A percentile compares a stretch with the other conserved stretches of the same genome.
Conservation (phyloP, 148 eudicot genomes). For the Agrostemma githago region DNA sequence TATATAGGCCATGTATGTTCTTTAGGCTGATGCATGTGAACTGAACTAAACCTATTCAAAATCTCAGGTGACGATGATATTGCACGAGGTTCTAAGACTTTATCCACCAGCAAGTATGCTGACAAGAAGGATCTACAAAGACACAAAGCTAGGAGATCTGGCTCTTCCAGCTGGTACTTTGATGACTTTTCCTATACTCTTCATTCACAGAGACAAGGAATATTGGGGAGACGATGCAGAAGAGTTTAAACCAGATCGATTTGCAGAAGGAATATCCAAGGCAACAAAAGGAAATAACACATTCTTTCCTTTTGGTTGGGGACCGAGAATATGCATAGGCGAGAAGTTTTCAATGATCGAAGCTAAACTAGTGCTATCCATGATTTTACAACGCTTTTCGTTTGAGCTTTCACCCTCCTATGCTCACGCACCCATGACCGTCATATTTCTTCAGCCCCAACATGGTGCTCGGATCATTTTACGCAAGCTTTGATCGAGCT, state of each 20-base stretch:
- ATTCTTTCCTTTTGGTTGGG: conserved; percentile 30
- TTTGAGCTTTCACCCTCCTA: conserved; percentile 20
- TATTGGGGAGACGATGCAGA: conserved; percentile 26
- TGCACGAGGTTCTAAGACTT: conserved; percentile 28
- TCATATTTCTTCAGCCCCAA: conserved; percentile 25
- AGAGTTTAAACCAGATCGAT: conserved; percentile 28
- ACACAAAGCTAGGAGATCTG: conserved; percentile 20
- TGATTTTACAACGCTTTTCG: conserved; percentile 21
- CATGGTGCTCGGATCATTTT: conserved; percentile 29
- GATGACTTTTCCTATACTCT: conserved; percentile 3
- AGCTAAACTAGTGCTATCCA: conserved; percentile 25
- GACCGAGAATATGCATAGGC: conserved; percentile 30
- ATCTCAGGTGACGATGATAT: conserved; percentile 28
- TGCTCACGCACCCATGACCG: conserved; percentile 28
- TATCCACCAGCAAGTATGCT: conserved; percentile 26
- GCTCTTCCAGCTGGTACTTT: conserved; percentile 15
- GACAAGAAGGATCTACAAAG: conserved; percentile 6
- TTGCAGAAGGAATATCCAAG: conserved; percentile 26
- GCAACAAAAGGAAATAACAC: conserved; percentile 21
- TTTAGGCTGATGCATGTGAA: too few species aligned
- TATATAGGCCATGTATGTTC: too few species aligned
- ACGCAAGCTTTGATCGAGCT: conserved; percentile 9
- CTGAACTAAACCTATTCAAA: too few species aligned
- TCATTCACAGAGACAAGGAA: conserved; percentile 22
- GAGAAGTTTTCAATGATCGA: conserved; percentile 27